Percentiles rank a stretch among this genome's conserved stretches.
Conservation (phyloP, 352 stramenopile genomes). For the Phytophthora litchii region DNA sequence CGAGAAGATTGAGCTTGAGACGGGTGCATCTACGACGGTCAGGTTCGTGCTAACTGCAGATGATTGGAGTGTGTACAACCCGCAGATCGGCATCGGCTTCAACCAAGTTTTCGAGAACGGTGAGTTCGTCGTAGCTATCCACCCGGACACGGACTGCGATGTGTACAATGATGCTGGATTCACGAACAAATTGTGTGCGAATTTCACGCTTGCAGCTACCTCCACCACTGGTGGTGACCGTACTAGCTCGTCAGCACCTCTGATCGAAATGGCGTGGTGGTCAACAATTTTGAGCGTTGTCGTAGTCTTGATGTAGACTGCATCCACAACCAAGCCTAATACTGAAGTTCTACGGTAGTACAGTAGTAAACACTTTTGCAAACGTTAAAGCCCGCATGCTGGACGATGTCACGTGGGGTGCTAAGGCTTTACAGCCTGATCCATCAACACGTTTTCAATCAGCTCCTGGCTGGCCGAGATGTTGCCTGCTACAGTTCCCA, state of each 20-base stretch:
- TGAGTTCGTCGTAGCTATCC: constrained; percentile 68
- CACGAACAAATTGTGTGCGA: constrained; percentile 44
- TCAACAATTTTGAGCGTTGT: constrained; percentile 9
- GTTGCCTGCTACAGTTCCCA: constrained; percentile 52
- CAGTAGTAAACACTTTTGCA: too few species aligned
- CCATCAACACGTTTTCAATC: constrained; percentile 61
- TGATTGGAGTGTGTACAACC: constrained; percentile 65
- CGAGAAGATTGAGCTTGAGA: constrained; percentile 63
- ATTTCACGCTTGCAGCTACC: constrained; percentile 39
- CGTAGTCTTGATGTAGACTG: constrained; percentile 1
- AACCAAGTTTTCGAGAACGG: constrained; percentile 61
- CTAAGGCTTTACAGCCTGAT: constrained; percentile 30
- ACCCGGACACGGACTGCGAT: constrained; percentile 69
- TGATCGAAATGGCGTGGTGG: constrained; percentile 13
- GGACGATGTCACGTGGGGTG: too few species aligned
- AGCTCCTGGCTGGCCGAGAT: constrained; percentile 59
- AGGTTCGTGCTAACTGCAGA: constrained; percentile 45
- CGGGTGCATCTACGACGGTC: constrained; percentile 34
- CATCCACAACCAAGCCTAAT: neutral
- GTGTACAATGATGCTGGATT: constrained; percentile 47
- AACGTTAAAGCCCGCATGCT: too few species aligned
- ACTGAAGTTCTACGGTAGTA: too few species aligned
- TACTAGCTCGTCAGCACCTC: constrained; percentile 14
- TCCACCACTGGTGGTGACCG: constrained; percentile 15
- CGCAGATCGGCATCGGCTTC: constrained; percentile 63